Percentiles rank a stretch among this genome's conserved stretches.
phyloP scores from a whole-genome alignment of 768 basidiomycete species.

The Panaeolus cyanescens region DNA sequence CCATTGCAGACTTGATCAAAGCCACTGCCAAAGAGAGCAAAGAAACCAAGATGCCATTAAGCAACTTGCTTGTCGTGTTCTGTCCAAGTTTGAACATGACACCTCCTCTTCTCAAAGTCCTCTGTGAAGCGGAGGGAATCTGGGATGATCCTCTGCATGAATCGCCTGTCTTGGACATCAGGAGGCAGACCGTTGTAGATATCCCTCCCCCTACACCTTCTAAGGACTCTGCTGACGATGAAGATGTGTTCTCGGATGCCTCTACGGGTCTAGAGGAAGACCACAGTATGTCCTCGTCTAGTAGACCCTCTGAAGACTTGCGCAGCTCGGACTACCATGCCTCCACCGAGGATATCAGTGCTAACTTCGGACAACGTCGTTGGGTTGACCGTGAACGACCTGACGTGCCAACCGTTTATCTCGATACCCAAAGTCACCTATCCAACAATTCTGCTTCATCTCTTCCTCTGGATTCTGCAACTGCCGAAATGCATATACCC shows the following conservation, averaged over 20 bases:
- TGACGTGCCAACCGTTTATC: slow-evolving; percentile 38
- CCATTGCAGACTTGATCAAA: slow-evolving; percentile 78
- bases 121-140: slow-evolving; percentile 71
- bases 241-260: slow-evolving; percentile 13
- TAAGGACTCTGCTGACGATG: slow-evolving; percentile 9
- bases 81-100: slow-evolving; percentile 86
- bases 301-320: slow-evolving; percentile 26
- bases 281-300: slow-evolving; percentile 22
- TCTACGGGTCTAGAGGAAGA: slow-evolving; percentile 21
- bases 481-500: neutral
- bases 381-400: slow-evolving; percentile 15
- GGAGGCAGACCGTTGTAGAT: slow-evolving; percentile 11
- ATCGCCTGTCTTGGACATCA: slow-evolving; percentile 31
- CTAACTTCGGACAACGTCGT: slow-evolving; percentile 13
- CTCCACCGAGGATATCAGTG: slow-evolving; percentile 30
- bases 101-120: slow-evolving; percentile 66
- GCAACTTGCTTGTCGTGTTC: slow-evolving; percentile 85
- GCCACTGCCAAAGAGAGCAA: slow-evolving; percentile 67
- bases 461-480: slow-evolving; percentile 8
- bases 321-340: slow-evolving; percentile 38
- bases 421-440: slow-evolving; percentile 33
- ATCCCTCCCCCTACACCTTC: slow-evolving; percentile 10
- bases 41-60: slow-evolving; percentile 91
- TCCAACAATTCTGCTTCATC: slow-evolving; percentile 32
- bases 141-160: slow-evolving; percentile 48